Evolutionary conservation across 2,329 filamentous ascomycete genomes (phyloP).

Genomic region (Xylaria sp.): DNA sequence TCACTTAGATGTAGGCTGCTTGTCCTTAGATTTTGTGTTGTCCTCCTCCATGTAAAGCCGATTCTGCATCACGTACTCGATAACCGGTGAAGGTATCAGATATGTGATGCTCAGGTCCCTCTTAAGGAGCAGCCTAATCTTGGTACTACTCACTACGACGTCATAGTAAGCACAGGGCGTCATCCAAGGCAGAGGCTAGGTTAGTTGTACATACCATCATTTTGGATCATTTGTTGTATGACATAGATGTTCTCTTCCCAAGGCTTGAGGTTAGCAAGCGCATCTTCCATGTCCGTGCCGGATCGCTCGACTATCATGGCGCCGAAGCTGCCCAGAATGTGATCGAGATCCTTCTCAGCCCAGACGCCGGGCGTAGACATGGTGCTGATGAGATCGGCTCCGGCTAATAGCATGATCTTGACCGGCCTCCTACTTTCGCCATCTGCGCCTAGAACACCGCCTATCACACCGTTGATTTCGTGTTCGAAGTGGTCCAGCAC

Average conservation of each 20-base stretch:
- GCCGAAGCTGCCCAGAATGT: conserved; percentile 86
- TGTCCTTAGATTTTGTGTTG: conserved; percentile 46
- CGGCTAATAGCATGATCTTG: conserved; percentile 83
- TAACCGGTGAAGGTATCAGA: conserved; percentile 75
- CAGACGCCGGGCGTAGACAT: conserved; percentile 82
- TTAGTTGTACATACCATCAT: conserved; percentile 62
- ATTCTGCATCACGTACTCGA: conserved; percentile 73
- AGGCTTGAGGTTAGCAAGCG: conserved; percentile 80
- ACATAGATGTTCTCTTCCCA: conserved; percentile 90
- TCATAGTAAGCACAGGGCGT: conserved; percentile 26
- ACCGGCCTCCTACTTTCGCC: conserved; percentile 73
- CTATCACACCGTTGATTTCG: conserved; percentile 83
- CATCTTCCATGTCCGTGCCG: conserved; percentile 89
- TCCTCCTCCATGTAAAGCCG: conserved; percentile 63
- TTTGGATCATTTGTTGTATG: conserved; percentile 88
- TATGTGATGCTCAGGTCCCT: conserved; percentile 87
- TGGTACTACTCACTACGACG: conserved; percentile 73
- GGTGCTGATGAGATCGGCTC: conserved; percentile 78
- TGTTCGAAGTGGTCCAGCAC: conserved; percentile 92
- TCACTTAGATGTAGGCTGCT: conserved; percentile 44
- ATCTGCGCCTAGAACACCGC: conserved; percentile 76
- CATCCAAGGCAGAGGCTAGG: not conserved
- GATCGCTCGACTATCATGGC: conserved; percentile 86
- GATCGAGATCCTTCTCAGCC: conserved; percentile 85
- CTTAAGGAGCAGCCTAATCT: conserved; percentile 75